Evolutionary conservation across 495 filamentous ascomycete species (phyloP).

Genomic region (Xylaria longipes): DNA sequence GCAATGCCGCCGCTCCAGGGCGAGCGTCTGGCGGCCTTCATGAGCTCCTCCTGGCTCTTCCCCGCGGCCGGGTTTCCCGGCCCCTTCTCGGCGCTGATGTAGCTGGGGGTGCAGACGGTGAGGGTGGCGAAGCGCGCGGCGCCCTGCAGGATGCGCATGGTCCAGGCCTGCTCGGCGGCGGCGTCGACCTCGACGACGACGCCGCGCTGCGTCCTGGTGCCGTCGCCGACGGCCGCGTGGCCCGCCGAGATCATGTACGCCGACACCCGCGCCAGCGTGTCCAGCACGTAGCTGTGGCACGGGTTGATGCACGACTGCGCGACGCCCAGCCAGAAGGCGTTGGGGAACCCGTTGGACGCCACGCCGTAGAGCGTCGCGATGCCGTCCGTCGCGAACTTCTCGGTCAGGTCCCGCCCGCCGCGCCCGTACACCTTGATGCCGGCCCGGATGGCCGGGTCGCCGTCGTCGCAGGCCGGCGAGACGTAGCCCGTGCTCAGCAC

Average conservation of each 20-base stretch:
- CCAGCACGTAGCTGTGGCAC: conserved; percentile 53
- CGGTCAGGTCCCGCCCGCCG: conserved; percentile 45
- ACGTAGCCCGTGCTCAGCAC: conserved; percentile 58
- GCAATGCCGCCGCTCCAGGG: conserved; percentile 40
- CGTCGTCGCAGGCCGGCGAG: conserved; percentile 37
- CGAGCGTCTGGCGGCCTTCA: conserved; percentile 38
- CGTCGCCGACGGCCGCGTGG: conserved; percentile 39
- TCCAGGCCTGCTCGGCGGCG: conserved; percentile 57
- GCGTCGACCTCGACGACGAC: conserved; percentile 50
- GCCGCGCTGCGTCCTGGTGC: conserved; percentile 28
- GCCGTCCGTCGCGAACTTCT: conserved; percentile 48
- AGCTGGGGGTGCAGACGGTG: conserved; percentile 62
- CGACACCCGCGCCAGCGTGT: conserved; percentile 46
- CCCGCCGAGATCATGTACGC: conserved; percentile 55
- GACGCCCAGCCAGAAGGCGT: conserved; percentile 55
- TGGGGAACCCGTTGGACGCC: conserved; percentile 55
- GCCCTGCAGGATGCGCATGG: conserved; percentile 45
- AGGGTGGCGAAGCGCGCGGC: conserved; percentile 48
- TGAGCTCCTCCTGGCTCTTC: conserved; percentile 36
- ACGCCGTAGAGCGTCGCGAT: conserved; percentile 58
- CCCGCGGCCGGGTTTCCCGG: conserved; percentile 15
- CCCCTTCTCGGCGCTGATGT: conserved; percentile 59
- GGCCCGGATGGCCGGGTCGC: conserved; percentile 41
- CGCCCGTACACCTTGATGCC: conserved; percentile 51
- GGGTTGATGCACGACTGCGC: conserved; percentile 47